Evolutionary conservation across 208 protist genomes (phyloP).

Genomic region (Trypanosoma grayi): DNA sequence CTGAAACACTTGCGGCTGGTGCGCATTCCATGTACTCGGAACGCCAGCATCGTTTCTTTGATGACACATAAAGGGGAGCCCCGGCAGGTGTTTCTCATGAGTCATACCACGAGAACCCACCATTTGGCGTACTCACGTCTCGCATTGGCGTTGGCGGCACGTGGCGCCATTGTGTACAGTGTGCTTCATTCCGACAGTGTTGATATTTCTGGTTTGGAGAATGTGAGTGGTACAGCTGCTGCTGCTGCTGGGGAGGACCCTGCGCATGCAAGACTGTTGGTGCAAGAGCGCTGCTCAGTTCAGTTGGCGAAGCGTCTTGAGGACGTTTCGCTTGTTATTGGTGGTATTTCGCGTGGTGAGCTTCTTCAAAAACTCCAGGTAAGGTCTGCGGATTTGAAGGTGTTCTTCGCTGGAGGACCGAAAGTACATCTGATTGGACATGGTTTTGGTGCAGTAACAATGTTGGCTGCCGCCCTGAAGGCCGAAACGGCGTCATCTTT

Average conservation of each 20-base stretch:
- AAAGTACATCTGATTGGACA: slow-evolving; percentile 21
- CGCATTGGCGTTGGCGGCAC: slow-evolving; percentile 10
- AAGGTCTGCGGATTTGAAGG: not conserved
- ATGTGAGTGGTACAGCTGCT: not conserved
- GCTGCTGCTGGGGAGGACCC: not conserved
- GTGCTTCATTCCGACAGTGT: slow-evolving; percentile 8
- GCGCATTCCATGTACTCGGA: slow-evolving; percentile 21
- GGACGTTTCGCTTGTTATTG: slow-evolving; percentile 8
- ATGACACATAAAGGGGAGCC: slow-evolving; percentile 11
- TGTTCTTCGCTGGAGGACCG: slow-evolving; percentile 1
- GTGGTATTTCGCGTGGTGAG: slow-evolving; percentile 12
- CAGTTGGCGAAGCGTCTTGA: slow-evolving; percentile 5
- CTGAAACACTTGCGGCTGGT: slow-evolving; percentile 18
- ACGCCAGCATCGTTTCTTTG: slow-evolving; percentile 19
- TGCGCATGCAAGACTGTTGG: not conserved
- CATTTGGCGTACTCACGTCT: slow-evolving; percentile 19
- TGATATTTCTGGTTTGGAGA: not conserved
- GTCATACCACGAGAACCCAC: slow-evolving; percentile 5
- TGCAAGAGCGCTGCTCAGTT: not conserved
- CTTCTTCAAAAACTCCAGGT: slow-evolving; percentile 10
- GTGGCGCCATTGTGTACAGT: slow-evolving; percentile 16
- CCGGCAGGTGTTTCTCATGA: slow-evolving; percentile 18
- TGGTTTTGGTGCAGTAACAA: slow-evolving; percentile 19
- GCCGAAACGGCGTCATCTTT: not conserved
- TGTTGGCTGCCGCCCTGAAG: slow-evolving; percentile 11